Evolutionary conservation across 352 stramenopile species (phyloP), one percentile per base, ranked within the genome.

Genomic region (Phytophthora syringae): DNA sequence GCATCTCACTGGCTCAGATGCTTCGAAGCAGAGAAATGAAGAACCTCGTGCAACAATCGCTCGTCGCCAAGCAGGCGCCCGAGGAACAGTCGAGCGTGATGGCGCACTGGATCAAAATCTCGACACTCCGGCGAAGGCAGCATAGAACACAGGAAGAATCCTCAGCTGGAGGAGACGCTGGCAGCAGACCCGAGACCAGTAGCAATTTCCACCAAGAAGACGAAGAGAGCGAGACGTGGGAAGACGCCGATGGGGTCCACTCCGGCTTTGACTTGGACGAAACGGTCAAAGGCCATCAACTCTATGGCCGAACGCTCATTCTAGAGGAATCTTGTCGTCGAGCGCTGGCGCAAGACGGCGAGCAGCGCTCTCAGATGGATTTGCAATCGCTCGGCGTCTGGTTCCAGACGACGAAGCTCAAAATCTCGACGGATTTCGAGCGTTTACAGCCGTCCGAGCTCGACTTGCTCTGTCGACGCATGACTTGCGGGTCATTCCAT

Each of bases 291-390:
- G 65, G 40, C 4, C 68, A 70, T 12, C 69, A 82, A 2, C 64
- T 84, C 34, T 85, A 93, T 54, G 75, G 82, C 1, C 80, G 82
- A 15, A 86, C 77, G n/a, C 64, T 91, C 12, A 72, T 91, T 27
- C 64, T 93, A 2, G 82, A 90, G 44, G 84, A 93, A 44, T 88
- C 80, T 1, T 93, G 82, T 60, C 80, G 84, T 0, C 79, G 77
- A 6, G 82, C 84, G 9, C 70, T 93, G 9, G 72, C 70, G 2
- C 70, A 78, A 47, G 70, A 63, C 24, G 70, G 79, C 28, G 82
- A n/a, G n/a, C n/a, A n/a, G n/a, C n/a, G n/a, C n/a, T n/a, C n/a
- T n/a, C n/a, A n/a, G n/a, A n/a, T n/a, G n/a, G n/a, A n/a, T n/a
- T n/a, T n/a, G n/a, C n/a, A n/a, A n/a, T n/a, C n/a, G n/a, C n/a